Conservation (phyloP, 1,284 basidiomycete species). For the Cutaneotrichosporon daszewskae region DNA sequence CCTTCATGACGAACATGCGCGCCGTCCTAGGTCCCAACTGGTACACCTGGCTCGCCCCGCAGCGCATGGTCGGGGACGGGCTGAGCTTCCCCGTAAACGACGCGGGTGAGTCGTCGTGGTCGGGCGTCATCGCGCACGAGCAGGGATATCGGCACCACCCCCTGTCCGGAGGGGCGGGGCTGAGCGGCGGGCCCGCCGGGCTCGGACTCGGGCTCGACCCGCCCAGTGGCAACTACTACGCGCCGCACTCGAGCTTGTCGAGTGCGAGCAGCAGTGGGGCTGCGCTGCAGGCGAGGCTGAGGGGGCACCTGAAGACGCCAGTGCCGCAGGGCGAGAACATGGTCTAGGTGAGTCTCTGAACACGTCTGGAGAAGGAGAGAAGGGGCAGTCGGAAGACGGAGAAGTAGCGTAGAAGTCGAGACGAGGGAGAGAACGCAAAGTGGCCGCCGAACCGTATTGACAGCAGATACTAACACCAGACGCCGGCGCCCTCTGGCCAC, state of each 20-base stretch:
- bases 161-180: constrained; percentile 5
- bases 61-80: constrained; percentile 61
- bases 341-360: constrained; percentile 11
- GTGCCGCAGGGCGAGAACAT: constrained; percentile 8
- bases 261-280: too few species aligned
- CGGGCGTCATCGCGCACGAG: constrained; percentile 29
- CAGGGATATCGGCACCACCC: not conserved
- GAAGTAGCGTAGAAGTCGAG: too few species aligned
- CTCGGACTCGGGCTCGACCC: constrained; percentile 1
- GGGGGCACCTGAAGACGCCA: constrained; percentile 7
- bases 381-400: too few species aligned
- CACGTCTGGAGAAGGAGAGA: too few species aligned
- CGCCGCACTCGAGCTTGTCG: too few species aligned
- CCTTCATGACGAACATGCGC: constrained; percentile 63
- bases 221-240: too few species aligned
- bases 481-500: constrained; percentile 55
- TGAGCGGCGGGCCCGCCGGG: constrained; percentile 2
- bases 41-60: constrained; percentile 71
- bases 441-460: too few species aligned
- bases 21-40: constrained; percentile 70
- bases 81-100: constrained; percentile 68
- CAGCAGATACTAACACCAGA: too few species aligned
- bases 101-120: constrained; percentile 63
- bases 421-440: too few species aligned
- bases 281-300: constrained; percentile 16